These are phyloP conservation scores for Myriosclerotinia scirpicola DNA, from an alignment of 2,329 filamentous ascomycete species.

Conservation along the genomic window DNA sequence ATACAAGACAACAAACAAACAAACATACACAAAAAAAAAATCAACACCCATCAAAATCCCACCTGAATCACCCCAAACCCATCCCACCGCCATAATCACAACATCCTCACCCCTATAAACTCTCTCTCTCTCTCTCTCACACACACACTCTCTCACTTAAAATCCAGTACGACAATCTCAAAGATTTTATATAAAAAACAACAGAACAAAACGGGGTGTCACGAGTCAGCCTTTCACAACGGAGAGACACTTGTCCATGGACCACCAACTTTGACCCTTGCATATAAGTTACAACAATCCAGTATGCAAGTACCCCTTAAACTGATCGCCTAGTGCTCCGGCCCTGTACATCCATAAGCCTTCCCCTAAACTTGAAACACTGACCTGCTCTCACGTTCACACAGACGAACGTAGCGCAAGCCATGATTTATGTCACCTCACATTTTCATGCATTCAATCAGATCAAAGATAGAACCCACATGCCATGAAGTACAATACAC, in stretches of 20 bases:
- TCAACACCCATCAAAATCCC: neutral
- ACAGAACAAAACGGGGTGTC: neutral
- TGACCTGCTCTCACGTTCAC: neutral
- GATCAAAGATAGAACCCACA: conserved; percentile 1
- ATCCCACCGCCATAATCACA: neutral
- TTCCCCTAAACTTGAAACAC: conserved; percentile 8
- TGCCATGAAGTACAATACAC: conserved; percentile 17
- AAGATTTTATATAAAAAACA: too few species aligned
- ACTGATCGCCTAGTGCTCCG: too few species aligned
- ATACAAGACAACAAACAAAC: too few species aligned
- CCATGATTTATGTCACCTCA: neutral
- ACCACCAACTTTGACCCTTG: neutral
- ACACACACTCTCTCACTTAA: neutral
- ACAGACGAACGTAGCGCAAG: neutral
- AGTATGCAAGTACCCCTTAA: neutral
- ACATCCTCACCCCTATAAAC: neutral
- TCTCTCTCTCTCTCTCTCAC: too few species aligned
- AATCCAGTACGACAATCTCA: neutral
- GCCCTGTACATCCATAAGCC: neutral
- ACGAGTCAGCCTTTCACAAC: neutral
- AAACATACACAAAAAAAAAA: neutral
- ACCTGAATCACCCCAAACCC: neutral
- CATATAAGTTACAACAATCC: neutral
- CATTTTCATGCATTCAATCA: neutral
- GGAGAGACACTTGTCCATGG: neutral